These are phyloP conservation scores for Podosphaera fusca DNA, from an alignment of 2,329 filamentous ascomycete species.

Conservation along the genomic window DNA sequence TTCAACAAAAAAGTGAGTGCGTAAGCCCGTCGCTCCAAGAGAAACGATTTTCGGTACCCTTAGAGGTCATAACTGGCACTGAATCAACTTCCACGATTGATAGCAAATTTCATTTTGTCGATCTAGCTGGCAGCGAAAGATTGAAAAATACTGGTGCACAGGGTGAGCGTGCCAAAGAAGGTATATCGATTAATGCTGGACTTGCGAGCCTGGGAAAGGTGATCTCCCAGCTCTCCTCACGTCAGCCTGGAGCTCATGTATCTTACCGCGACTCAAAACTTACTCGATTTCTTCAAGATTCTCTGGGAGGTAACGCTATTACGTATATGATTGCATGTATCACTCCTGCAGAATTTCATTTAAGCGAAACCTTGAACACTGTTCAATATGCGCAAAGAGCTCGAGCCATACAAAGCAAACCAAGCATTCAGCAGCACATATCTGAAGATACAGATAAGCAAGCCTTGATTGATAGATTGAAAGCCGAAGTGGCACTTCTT, in stretches of 20 bases:
- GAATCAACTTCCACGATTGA: conserved; percentile 63
- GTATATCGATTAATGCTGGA: conserved; percentile 94
- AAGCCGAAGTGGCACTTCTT: conserved; percentile 80
- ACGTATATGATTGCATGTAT: conserved; percentile 99
- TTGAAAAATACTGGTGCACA: conserved; percentile 94
- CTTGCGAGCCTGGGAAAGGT: conserved; percentile 90
- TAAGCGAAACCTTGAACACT: conserved; percentile 93
- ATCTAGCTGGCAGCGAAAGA: conserved; percentile 87
- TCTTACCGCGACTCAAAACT: conserved; percentile 97
- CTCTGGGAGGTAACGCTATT: conserved; percentile 84
- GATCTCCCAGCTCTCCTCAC: conserved; percentile 88
- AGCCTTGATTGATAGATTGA: conserved; percentile 75
- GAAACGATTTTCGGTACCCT: conserved; percentile 67
- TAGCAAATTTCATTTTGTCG: conserved; percentile 96
- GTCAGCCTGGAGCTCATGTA: conserved; percentile 68
- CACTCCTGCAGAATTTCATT: conserved; percentile 85
- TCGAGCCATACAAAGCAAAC: conserved; percentile 90
- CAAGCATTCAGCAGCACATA: conserved; percentile 64
- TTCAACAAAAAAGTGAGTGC: conserved; percentile 52
- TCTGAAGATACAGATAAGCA: conserved; percentile 83
- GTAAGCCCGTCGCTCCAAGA: conserved; percentile 34
- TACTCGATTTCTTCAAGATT: conserved; percentile 86
- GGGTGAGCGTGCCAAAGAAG: conserved; percentile 81
- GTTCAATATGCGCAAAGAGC: conserved; percentile 93
- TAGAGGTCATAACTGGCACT: conserved; percentile 53